Evolutionary conservation across 169 alveolate genomes (phyloP), one percentile per base, ranked within the genome.

Genomic region (Perkinsus chesapeaki): DNA sequence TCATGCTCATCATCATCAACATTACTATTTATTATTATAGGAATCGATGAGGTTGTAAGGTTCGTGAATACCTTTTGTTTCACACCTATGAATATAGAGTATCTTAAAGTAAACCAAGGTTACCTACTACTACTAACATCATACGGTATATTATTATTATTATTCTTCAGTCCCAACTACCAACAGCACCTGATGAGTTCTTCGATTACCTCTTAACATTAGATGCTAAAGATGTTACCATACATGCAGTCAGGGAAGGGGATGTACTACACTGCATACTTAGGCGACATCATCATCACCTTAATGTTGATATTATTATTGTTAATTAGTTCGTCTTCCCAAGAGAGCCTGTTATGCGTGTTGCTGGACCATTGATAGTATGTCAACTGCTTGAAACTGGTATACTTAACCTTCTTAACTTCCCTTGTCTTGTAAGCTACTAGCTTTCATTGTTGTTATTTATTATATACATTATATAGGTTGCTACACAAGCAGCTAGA

Each of bases 301-400:
- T 16, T 60, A 34, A 20, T 5, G 37, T 34, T 60, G 31, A 27
- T 1, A 1, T 20, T 34, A 7, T 0, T 34, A 5, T 34, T 34
- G 7, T 43, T 43, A 5, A 9, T 16, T 39, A 96, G 16, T 37
- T 98, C 39, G 97, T 96, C 12, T 98, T 97, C 94, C 97, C 98
- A 5, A 95, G 95, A 92, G 98, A 96, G 93, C 99, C 99, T 0
- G 93, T 98, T 43, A 39, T 98, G 73, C 95, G 97, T 39, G n/a
- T 97, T n/a, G 98, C 96, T 91, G 99, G 99, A 0, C 99, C 99
- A 36, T 92, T 97, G 27, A 96, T 96, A 0, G 92, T 97, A 20
- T 95, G 97, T 48, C 98, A 98, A 93, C 93, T 98, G 72, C 91
- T 97, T 36, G 99, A 98, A 94, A 97, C 99, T 39, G 96, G 98